Evolutionary conservation across 192 early-diverging fungal species (phyloP).

Genomic region (Gaertneriomyces sp.): DNA sequence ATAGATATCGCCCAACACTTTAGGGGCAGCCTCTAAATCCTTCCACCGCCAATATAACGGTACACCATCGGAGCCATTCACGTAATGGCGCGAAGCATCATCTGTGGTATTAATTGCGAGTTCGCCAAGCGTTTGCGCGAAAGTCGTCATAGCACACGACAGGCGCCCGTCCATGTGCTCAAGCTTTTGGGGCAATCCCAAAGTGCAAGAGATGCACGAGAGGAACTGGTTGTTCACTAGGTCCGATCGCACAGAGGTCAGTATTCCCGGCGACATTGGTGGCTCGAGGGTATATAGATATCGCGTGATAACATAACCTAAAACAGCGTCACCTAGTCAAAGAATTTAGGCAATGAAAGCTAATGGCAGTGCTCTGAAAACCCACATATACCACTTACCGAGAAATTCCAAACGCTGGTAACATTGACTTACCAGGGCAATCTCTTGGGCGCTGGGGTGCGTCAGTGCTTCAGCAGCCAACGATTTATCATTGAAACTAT

Average conservation of each 20-base stretch:
- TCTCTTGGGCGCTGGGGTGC: conserved; percentile 61
- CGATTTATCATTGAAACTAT: conserved; percentile 63
- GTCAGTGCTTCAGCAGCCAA: conserved; percentile 79
- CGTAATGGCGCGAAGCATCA: neutral
- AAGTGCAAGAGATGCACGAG: conserved; percentile 59
- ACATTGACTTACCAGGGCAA: conserved; percentile 31
- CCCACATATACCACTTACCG: conserved; percentile 15
- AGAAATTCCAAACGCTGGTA: conserved; percentile 92
- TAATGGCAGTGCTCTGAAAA: neutral
- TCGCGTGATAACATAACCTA: conserved; percentile 45
- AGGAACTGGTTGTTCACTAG: conserved; percentile 83
- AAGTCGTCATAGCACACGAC: conserved; percentile 46
- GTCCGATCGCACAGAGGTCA: conserved; percentile 57
- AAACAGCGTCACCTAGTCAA: conserved; percentile 43
- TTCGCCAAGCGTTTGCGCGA: conserved; percentile 18
- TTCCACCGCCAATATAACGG: conserved; percentile 59
- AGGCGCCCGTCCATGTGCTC: conserved; percentile 63
- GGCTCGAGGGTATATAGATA: conserved; percentile 69
- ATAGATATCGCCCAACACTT: conserved; percentile 78
- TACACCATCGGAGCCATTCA: neutral
- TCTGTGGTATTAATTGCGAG: neutral
- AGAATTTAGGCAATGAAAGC: neutral
- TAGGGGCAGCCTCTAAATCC: conserved; percentile 73
- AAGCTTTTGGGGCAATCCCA: conserved; percentile 64
- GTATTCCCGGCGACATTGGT: conserved; percentile 61